phyloP scores from a whole-genome alignment of 306 rosid genomes.

The Vigna trinervia region DNA sequence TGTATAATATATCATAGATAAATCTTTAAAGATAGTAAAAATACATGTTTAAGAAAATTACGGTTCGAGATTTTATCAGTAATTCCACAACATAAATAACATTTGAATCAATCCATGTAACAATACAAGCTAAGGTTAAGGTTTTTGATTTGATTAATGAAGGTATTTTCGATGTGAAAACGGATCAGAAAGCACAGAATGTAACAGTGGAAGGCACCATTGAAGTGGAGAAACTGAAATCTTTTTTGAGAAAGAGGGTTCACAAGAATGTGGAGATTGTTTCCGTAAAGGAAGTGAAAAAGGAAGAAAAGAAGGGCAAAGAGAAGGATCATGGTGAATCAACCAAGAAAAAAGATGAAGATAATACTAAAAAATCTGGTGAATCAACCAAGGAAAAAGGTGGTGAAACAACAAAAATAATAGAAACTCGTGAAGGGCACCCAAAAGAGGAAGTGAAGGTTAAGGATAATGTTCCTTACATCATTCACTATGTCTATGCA shows the following conservation, averaged over 20 bases:
- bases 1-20: too few relatives aligned
- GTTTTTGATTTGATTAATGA: slow-evolving; percentile 2
- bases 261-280: slow-evolving; percentile 70
- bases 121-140: neutral
- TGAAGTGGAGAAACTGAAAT: slow-evolving; percentile 62
- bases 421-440: slow-evolving; percentile 35
- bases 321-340: slow-evolving; percentile 30
- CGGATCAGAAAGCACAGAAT: slow-evolving; percentile 66
- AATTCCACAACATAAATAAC: too few relatives aligned
- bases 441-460: slow-evolving; percentile 56
- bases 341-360: slow-evolving; percentile 18
- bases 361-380: neutral
- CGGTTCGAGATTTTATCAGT: too few relatives aligned
- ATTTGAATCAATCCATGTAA: neutral
- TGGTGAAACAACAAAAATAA: slow-evolving; percentile 42
- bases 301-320: slow-evolving; percentile 40
- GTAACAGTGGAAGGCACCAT: slow-evolving; percentile 75
- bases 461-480: slow-evolving; percentile 67
- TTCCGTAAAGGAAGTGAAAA: slow-evolving; percentile 52
- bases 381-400: slow-evolving; percentile 29
- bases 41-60: too few relatives aligned
- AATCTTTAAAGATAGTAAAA: too few relatives aligned
- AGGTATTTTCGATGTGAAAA: slow-evolving; percentile 74
- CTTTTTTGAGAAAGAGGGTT: slow-evolving; percentile 62
- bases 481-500: slow-evolving; percentile 80